phyloP scores from a whole-genome alignment of 129 eudicot species.

The Centaurea solstitialis region DNA sequence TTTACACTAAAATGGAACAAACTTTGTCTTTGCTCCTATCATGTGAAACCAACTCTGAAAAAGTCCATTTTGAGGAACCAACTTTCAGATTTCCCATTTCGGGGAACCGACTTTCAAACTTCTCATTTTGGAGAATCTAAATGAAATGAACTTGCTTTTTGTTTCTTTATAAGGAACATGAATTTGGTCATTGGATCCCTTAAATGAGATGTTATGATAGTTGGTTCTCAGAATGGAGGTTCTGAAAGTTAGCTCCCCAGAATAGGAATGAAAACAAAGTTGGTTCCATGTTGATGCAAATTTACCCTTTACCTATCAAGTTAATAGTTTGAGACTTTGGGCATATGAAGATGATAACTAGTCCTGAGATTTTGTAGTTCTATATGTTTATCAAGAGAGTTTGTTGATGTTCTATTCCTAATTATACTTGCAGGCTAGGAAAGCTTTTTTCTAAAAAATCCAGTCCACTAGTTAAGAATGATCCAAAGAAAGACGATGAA shows the following conservation, averaged over 20 bases:
- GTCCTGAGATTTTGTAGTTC: constrained; percentile 4
- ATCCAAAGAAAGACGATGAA: constrained; percentile 61
- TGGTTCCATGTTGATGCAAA: neutral
- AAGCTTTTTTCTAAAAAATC: constrained; percentile 53
- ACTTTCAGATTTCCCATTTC: neutral
- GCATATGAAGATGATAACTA: neutral
- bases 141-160: neutral
- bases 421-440: constrained; percentile 55
- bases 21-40: neutral
- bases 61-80: neutral
- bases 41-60: neutral
- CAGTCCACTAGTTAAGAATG: constrained; percentile 36
- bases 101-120: neutral
- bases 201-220: neutral
- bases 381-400: constrained; percentile 8
- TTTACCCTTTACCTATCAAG: neutral
- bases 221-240: neutral
- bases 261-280: no score
- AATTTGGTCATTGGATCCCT: neutral
- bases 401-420: constrained; percentile 9
- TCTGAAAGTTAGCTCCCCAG: neutral
- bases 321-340: neutral
- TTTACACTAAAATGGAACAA: neutral
- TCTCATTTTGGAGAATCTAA: neutral
- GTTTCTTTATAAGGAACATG: neutral